These are phyloP conservation scores for Plasmodium sp. DNA, from an alignment of 169 alveolate species.

Conservation along the genomic window DNA sequence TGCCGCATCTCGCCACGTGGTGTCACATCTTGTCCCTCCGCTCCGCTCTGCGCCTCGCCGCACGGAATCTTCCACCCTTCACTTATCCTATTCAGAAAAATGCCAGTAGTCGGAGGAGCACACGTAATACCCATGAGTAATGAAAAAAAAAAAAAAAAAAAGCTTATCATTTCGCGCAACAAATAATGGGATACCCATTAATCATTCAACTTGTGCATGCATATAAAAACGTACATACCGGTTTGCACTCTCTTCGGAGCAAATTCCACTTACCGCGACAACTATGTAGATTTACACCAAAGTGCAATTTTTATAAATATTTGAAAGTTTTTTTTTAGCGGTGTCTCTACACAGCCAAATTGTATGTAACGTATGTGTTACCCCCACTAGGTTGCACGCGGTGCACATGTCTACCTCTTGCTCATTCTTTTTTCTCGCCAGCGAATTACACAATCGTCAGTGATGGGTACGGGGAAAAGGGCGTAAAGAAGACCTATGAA, in stretches of 20 bases:
- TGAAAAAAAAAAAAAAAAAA: background rate
- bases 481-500: slow-evolving; percentile 79
- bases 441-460: slow-evolving; percentile 55
- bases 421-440: slow-evolving; percentile 3
- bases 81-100: slow-evolving; percentile 4
- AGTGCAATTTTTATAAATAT: background rate
- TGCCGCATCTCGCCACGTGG: background rate
- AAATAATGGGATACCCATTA: background rate
- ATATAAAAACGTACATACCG: background rate
- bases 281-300: background rate
- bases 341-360: background rate
- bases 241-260: background rate
- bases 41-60: background rate
- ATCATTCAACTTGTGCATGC: background rate
- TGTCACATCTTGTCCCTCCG: background rate
- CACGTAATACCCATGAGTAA: slow-evolving; percentile 72
- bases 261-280: background rate
- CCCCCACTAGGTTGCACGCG: background rate
- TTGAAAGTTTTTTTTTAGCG: background rate
- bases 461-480: slow-evolving; percentile 80
- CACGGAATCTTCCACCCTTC: background rate
- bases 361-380: background rate
- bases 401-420: background rate
- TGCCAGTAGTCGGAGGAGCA: slow-evolving; percentile 68
- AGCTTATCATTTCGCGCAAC: background rate